Evolutionary conservation across 352 stramenopile species (phyloP).

Genomic region (Globisporangium spiculum): DNA sequence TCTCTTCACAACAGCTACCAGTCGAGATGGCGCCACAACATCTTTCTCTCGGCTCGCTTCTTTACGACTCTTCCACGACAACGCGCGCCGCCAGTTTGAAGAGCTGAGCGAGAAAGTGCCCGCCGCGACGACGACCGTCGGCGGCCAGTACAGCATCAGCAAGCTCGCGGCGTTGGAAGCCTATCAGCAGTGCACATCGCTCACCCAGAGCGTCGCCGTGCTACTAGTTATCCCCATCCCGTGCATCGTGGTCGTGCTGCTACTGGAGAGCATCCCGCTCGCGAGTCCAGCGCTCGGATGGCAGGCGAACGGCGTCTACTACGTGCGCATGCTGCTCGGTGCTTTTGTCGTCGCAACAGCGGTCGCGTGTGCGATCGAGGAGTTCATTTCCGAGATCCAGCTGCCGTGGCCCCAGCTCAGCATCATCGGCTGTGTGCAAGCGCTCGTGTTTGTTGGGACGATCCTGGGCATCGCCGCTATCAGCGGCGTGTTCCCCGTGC

Average conservation of each 20-base stretch:
- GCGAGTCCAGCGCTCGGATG: neutral
- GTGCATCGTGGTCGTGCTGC: neutral
- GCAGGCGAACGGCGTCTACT: neutral
- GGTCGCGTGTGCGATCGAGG: neutral
- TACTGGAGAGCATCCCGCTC: neutral
- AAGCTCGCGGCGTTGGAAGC: neutral
- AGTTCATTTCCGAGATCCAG: conserved; percentile 3
- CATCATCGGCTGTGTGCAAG: neutral
- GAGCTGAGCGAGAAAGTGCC: neutral
- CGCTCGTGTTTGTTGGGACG: neutral
- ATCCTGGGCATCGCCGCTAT: neutral
- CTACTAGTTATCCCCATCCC: neutral
- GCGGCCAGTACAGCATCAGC: conserved; percentile 3
- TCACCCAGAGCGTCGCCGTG: neutral
- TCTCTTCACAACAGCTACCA: neutral
- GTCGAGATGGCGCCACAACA: neutral
- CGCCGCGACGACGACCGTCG: neutral
- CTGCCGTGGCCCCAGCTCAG: neutral
- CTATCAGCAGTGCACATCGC: neutral
- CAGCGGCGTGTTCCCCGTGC: neutral
- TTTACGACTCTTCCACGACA: neutral
- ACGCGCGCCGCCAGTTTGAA: neutral
- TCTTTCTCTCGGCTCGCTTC: neutral
- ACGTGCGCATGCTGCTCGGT: neutral
- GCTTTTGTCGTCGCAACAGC: neutral